These are phyloP conservation scores for Penicillium sp. DNA, from an alignment of 2,329 filamentous ascomycete species.

Conservation along the genomic window DNA sequence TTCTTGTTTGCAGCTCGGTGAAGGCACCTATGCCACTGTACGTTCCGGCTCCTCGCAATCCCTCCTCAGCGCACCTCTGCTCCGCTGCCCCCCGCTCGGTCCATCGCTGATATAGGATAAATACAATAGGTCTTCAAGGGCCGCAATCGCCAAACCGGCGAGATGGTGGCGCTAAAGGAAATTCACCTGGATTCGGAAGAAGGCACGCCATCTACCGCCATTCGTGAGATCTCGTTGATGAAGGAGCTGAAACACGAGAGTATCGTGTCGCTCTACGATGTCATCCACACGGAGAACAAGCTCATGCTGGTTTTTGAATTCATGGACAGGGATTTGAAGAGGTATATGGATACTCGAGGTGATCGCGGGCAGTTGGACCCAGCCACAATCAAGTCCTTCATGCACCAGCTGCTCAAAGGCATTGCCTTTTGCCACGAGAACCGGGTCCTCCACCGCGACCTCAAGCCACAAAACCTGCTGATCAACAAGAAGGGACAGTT, in stretches of 20 bases:
- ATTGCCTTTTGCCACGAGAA: constrained; percentile 99
- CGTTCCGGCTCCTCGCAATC: constrained; percentile 33
- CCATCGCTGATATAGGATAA: constrained; percentile 20
- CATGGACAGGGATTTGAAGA: constrained; percentile 98
- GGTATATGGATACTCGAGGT: constrained; percentile 94
- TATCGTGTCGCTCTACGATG: constrained; percentile 94
- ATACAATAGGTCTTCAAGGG: constrained; percentile 85
- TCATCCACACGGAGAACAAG: constrained; percentile 99
- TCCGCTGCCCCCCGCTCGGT: constrained; percentile 3
- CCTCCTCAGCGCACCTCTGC: neutral
- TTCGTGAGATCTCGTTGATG: constrained; percentile 98
- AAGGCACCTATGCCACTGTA: constrained; percentile 98
- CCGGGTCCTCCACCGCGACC: constrained; percentile 87
- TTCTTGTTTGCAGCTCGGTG: constrained; percentile 62
- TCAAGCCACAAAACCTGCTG: constrained; percentile 94
- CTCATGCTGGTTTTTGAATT: constrained; percentile 99
- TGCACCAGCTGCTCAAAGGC: constrained; percentile 93
- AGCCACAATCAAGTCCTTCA: constrained; percentile 94
- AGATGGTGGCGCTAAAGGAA: constrained; percentile 94
- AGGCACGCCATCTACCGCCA: constrained; percentile 93
- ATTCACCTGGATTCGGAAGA: constrained; percentile 99
- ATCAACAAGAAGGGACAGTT: constrained; percentile 89
- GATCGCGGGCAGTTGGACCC: constrained; percentile 87
- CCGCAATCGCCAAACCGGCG: constrained; percentile 92
- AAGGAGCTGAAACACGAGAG: constrained; percentile 99